phyloP scores from a whole-genome alignment of 2,329 filamentous ascomycete genomes.

The Penicillium sp. region DNA sequence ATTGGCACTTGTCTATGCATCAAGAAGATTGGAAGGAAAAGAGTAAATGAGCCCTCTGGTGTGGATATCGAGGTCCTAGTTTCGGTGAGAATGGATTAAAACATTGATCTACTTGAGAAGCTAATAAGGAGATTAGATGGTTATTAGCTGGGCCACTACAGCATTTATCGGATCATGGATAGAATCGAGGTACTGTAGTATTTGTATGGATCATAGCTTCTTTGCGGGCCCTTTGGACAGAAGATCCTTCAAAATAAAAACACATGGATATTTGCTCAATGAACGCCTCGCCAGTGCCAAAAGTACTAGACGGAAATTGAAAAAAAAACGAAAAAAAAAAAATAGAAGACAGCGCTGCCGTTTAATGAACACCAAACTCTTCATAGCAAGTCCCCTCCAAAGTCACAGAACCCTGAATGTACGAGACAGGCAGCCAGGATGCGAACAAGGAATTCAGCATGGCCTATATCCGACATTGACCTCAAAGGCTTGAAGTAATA shows the following conservation, averaged over 20 bases:
- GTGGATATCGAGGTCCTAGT: not conserved
- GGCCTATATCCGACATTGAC: not conserved
- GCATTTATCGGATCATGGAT: not conserved
- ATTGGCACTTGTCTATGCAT: not conserved
- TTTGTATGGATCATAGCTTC: constrained; percentile 1
- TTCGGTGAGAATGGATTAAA: no score
- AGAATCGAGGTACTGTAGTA: not conserved
- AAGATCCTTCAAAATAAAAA: constrained; percentile 9
- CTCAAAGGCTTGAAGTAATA: not conserved
- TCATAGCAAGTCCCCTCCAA: constrained; percentile 2
- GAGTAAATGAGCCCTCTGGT: not conserved
- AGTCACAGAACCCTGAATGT: not conserved
- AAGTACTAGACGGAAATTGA: constrained; percentile 6
- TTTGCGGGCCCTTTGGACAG: constrained; percentile 1
- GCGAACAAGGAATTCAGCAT: not conserved
- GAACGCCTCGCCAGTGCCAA: constrained; percentile 32
- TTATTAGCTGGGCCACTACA: not conserved
- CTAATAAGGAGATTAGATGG: no score
- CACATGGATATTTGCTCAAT: constrained; percentile 21
- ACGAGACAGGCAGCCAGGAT: not conserved
- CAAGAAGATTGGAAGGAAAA: not conserved
- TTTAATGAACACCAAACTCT: constrained; percentile 29
- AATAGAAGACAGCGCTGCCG: constrained; percentile 7
- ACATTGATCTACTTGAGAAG: no score
- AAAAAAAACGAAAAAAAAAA: constrained; percentile 5